Evolutionary conservation across 1,284 basidiomycete genomes (phyloP).

Genomic region (Trichosporon asahii): DNA sequence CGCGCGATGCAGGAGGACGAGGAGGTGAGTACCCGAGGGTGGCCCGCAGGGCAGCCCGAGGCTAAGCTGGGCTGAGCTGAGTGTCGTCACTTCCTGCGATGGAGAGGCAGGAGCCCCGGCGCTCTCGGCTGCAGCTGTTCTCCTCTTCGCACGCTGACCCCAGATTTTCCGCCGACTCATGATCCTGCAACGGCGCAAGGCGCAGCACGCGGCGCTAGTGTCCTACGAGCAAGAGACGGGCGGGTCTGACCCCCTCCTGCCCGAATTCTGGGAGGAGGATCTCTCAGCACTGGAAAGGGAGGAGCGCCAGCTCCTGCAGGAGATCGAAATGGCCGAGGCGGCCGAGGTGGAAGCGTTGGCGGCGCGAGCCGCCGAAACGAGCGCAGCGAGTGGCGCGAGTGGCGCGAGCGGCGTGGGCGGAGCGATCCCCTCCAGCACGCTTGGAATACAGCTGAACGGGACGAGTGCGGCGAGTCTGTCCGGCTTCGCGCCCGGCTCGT

Average conservation of each 20-base stretch:
- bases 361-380: background rate
- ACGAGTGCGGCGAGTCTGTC: background rate
- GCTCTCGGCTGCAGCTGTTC: too few relatives aligned
- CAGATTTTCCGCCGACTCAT: conserved; percentile 48
- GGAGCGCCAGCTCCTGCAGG: conserved; percentile 18
- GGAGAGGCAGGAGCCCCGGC: too few relatives aligned
- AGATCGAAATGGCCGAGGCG: conserved; percentile 7
- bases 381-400: background rate
- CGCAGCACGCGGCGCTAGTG: conserved; percentile 32
- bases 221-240: conserved; percentile 39
- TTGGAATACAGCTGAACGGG: background rate
- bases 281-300: conserved; percentile 24
- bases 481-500: background rate
- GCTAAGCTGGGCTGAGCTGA: too few relatives aligned
- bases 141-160: conserved; percentile 9
- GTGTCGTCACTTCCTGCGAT: too few relatives aligned
- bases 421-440: background rate
- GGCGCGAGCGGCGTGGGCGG: background rate
- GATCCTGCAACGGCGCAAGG: conserved; percentile 38
- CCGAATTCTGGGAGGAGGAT: conserved; percentile 45
- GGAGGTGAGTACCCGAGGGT: conserved; percentile 34
- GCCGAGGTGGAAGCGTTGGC: background rate
- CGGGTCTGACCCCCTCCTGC: conserved; percentile 36
- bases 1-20: conserved; percentile 44
- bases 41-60: background rate